Conservation (phyloP, 73 alveolate species). For the Tetrahymena malaccensis region DNA sequence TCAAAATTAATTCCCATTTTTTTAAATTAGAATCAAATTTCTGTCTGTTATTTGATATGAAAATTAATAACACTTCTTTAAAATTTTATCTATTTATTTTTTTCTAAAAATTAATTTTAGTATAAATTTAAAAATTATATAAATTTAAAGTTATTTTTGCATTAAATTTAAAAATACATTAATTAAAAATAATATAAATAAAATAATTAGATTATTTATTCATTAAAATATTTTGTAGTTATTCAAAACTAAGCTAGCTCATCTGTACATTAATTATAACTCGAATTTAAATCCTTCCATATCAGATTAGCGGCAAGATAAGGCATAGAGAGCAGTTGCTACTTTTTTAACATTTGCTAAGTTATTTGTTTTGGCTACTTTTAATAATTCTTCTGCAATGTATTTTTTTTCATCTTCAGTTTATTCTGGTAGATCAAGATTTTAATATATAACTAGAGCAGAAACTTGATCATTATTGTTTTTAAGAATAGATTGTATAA, state of each 20-base stretch:
- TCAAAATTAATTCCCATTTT: no score
- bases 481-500: not conserved
- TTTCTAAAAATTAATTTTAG: no score
- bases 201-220: not conserved
- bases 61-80: no score
- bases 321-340: not conserved
- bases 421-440: not conserved
- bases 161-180: no score
- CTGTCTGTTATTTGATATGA: no score
- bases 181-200: not conserved
- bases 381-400: not conserved
- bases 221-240: not conserved
- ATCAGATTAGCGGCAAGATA: not conserved
- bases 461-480: not conserved
- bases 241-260: not conserved
- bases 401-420: not conserved
- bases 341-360: not conserved
- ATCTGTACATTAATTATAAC: not conserved
- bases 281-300: not conserved
- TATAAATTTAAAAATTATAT: not conserved
- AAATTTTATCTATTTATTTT: no score
- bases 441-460: not conserved
- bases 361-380: not conserved
- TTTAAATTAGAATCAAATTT: no score
- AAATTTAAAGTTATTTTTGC: no score